Base-by-base conservation (phyloP, 495 filamentous ascomycete species). In the Podospora appendiculata region DNA sequence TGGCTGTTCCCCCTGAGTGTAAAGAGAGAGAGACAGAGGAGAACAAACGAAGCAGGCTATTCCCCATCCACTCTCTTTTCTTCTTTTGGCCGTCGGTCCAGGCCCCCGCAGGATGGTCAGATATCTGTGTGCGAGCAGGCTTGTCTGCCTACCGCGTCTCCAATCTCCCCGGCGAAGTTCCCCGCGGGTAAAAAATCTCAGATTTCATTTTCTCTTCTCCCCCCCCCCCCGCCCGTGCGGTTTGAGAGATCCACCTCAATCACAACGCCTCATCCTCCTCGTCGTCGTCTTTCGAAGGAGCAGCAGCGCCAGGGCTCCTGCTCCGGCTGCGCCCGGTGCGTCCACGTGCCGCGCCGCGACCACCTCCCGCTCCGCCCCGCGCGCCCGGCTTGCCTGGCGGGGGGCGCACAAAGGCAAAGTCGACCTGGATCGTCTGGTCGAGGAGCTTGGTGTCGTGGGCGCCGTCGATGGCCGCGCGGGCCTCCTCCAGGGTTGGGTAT, bases 321-420 rank as follows among this genome's bases (percentile, higher is more conserved):
- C 71, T 74, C 38, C 71, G 53, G 40, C 68, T 72, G 14, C 71
- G 62, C 0, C 80, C 78, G 51, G 74, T 70, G 25, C 83, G 33
- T 19, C 41, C 54, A 10, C 61, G 70, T 4, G 66, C 70, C 47
- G 73, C 68, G 43, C 76, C 69, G 12, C 68, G 68, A 17, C 69
- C 76, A 43, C 72, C 73, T 46, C 72, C 71, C 33, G 70, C 71
- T 33, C 74, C 75, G 25, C 70, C 71, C n/a, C 78, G 76, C 45
- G 79, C 77, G 13, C 70, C 72, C 49, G 66, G 67, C 64, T 84
- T 81, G 16, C 80, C 76, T 12, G 90, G 89, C 41, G 94, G 92
- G 44, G 94, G 91, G 46, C 94, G 81, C 40, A 99, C 94, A 69
- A 99, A 97, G 3, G 92, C 94, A 67, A 92, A 99, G 73, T 99